Evolutionary conservation across 352 stramenopile species (phyloP), one percentile per base, ranked within the genome.

Genomic region (Pythium volutum): DNA sequence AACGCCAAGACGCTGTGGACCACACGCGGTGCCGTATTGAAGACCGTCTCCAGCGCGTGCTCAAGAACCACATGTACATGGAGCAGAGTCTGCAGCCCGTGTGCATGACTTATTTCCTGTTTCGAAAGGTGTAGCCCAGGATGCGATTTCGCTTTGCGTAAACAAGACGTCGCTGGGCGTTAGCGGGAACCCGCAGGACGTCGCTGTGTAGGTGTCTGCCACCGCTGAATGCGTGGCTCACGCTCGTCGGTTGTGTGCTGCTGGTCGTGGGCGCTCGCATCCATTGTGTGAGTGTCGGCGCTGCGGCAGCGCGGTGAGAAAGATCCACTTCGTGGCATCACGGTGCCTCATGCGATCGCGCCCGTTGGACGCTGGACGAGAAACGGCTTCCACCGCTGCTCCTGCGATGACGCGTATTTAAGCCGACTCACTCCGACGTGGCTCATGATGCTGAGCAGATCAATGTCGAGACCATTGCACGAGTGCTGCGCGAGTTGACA

Each of bases 41-140:
- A 33, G 39, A 48, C 14, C 38, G 39, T 0, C 18, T 59, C 1
- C 29, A 42, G 10, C 14, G 33, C 11, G 18, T 42, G n/a, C 3
- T 59, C 38, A 42, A 59, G 12, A 59, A 59, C 53, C 53, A 59
- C 53, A 16, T 43, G 26, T 59, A 42, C 39, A 59, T 50, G 20
- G 53, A 59, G n/a, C 53, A 59, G 16, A 33, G 53, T 20, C 42
- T 59, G 4, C 53, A 59, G 38, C 15, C 53, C 1, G 39, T 39
- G 1, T 59, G 51, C 53, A 51, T 39, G 6, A 59, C 39, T 1
- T 59, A 42, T 25, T 59, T 59, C 39, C 38, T 59, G 7, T 36
- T 59, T 9, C 53, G 39, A 51, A 59, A 8, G 39, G 7, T 11
- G 53, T 39, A n/a, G 53, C 51, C 25, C 22, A 31, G 20, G 18